These are phyloP conservation scores for Lasiodiplodia sp. DNA, from an alignment of 2,329 filamentous ascomycete genomes.

Conservation along the genomic window DNA sequence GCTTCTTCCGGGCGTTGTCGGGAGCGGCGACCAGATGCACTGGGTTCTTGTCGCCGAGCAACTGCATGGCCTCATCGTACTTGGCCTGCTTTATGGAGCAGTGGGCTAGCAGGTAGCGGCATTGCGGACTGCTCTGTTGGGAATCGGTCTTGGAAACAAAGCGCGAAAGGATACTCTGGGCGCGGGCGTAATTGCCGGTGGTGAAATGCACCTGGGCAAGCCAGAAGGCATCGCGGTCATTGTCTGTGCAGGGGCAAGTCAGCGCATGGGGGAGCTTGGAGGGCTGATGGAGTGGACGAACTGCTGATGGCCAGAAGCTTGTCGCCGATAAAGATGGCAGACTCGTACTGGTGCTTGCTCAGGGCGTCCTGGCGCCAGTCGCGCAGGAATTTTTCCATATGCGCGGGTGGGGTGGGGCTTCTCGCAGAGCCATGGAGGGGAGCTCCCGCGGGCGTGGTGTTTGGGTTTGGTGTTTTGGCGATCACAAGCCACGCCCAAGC, in stretches of 20 bases:
- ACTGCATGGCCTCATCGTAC: slow-evolving; percentile 84
- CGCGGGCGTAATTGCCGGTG: slow-evolving; percentile 92
- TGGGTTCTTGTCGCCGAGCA: slow-evolving; percentile 94
- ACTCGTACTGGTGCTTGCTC: slow-evolving; percentile 95
- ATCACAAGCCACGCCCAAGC: slow-evolving; percentile 11
- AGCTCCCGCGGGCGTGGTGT: slow-evolving; percentile 6
- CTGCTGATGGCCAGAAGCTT: slow-evolving; percentile 94
- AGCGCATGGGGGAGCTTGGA: slow-evolving; percentile 17
- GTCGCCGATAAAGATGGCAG: slow-evolving; percentile 96
- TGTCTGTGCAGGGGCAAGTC: slow-evolving; percentile 63
- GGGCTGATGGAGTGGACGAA: slow-evolving; percentile 54
- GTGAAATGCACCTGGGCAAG: slow-evolving; percentile 98
- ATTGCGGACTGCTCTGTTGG: slow-evolving; percentile 80
- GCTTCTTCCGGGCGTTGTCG: slow-evolving; percentile 72
- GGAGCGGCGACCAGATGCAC: slow-evolving; percentile 79
- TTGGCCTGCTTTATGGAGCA: slow-evolving; percentile 92
- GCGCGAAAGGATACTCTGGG: slow-evolving; percentile 78
- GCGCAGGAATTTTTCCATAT: slow-evolving; percentile 91
- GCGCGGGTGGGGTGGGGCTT: slow-evolving; percentile 6
- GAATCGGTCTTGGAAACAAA: slow-evolving; percentile 81
- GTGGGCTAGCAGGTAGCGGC: slow-evolving; percentile 90
- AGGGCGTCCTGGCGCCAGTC: slow-evolving; percentile 95
- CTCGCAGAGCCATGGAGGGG: slow-evolving; percentile 26
- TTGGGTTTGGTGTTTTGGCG: slow-evolving; percentile 23
- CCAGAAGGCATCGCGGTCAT: slow-evolving; percentile 95